These are phyloP conservation scores for Blastobotrys terrestris DNA, from an alignment of 805 yeast species.

Conservation along the genomic window DNA sequence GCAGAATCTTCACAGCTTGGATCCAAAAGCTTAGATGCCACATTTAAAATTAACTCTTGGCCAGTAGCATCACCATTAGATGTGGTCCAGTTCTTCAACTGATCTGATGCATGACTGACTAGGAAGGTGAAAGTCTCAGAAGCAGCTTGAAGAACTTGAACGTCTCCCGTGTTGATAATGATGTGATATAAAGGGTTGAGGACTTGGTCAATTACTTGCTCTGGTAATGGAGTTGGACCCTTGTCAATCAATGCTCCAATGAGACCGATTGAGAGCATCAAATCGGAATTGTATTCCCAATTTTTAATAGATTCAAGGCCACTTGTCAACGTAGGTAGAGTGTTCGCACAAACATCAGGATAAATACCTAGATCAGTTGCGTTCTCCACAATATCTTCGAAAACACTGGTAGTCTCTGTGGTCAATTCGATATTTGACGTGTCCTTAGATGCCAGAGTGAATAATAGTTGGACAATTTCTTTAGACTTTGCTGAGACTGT, in stretches of 20 bases:
- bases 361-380: constrained; percentile 41
- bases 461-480: constrained; percentile 47
- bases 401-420: constrained; percentile 61
- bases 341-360: constrained; percentile 41
- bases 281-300: constrained; percentile 53
- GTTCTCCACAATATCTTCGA: constrained; percentile 50
- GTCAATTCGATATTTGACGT: constrained; percentile 67
- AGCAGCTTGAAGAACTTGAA: constrained; percentile 68
- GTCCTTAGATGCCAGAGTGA: constrained; percentile 63
- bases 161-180: constrained; percentile 51
- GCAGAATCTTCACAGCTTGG: constrained; percentile 75
- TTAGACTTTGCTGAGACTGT: constrained; percentile 27
- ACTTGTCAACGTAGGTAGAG: constrained; percentile 44
- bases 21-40: constrained; percentile 62
- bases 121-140: constrained; percentile 67
- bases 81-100: constrained; percentile 14
- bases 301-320: constrained; percentile 28
- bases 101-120: constrained; percentile 36
- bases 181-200: constrained; percentile 41
- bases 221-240: constrained; percentile 21
- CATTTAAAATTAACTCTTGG: constrained; percentile 49
- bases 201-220: constrained; percentile 16
- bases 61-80: constrained; percentile 37
- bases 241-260: constrained; percentile 25
- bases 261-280: constrained; percentile 51